Base-by-base conservation (phyloP, 1,284 basidiomycete species). In the Calocybe gambosa region DNA sequence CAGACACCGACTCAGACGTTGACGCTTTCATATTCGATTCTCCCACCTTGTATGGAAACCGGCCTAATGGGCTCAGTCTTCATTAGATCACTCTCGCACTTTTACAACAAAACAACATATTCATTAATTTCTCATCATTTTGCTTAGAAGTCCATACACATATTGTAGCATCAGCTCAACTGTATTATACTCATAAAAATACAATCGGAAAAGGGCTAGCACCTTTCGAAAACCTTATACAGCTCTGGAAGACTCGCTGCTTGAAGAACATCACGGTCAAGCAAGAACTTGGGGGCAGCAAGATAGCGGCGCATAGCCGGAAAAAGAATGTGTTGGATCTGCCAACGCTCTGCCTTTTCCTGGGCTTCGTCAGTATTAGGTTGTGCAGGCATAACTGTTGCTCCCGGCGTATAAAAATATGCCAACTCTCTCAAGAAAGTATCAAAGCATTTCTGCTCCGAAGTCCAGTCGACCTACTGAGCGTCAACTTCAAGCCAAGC, bases 201-300 rank as follows among this genome's bases (percentile, higher is more conserved):
- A 46, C 13, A 34, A 34, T n/a, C 13, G 13, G 15, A 34, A 34
- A 34, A n/a, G 31, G 31, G 34, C 52, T 61, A 94, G 60, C 92
- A 94, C 49, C 91, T 68, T 66, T 94, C 92, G 58, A 95, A 96
- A 1, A 95, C 86, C 50, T 85, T 83, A 63, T 94, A 96, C 51
- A 96, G 66, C 54, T 92, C 89, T 2, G 91, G 91, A 42, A 95
- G 64, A 62, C 81, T 87, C 4, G 93, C 93, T 15, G 93, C 79
- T 64, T 93, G 88, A 5, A 89, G 79, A 2, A 95, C 80, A 58
- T 92, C 89, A 6, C 73, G 68, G 52, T 85, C 83, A 29, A 91
- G 64, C 46, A 92, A 61, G 15, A 74, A 74, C 55, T 78, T 84
- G 0, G 90, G 85, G 16, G 90, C 71, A 2, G 70, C 62, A 13